These are phyloP conservation scores for Lactarius evosmus DNA, from an alignment of 768 basidiomycete genomes.

Conservation along the genomic window DNA sequence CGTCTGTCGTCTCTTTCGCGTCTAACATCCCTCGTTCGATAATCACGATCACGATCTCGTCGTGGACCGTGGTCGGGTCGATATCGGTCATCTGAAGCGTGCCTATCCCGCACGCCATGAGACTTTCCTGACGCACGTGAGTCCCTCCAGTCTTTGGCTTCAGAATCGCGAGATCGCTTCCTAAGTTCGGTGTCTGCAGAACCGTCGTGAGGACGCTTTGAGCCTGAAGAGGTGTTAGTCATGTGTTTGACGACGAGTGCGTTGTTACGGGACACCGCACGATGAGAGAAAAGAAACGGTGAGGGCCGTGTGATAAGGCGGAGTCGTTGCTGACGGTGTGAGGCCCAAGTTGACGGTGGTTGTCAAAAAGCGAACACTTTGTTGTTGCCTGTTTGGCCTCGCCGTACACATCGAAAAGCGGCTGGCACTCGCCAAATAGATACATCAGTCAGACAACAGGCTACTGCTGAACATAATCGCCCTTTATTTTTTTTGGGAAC, in stretches of 20 bases:
- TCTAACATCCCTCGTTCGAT: conserved; percentile 38
- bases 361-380: conserved; percentile 5
- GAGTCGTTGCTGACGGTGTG: conserved; percentile 11
- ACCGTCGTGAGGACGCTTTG: conserved; percentile 76
- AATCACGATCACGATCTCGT: conserved; percentile 31
- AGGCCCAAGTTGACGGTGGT: conserved; percentile 4
- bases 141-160: conserved; percentile 67
- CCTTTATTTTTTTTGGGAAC: no score
- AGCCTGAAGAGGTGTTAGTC: conserved; percentile 84
- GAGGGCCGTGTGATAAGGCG: conserved; percentile 7
- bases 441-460: neutral
- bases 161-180: conserved; percentile 56
- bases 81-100: conserved; percentile 37
- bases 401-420: neutral
- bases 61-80: conserved; percentile 31
- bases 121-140: conserved; percentile 44
- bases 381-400: conserved; percentile 18
- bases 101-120: conserved; percentile 34
- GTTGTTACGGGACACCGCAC: conserved; percentile 79
- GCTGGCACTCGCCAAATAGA: conserved; percentile 13
- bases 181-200: conserved; percentile 39
- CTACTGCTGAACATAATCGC: no score
- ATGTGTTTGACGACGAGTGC: conserved; percentile 44
- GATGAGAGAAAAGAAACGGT: conserved; percentile 46
- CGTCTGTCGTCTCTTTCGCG: conserved; percentile 30